Evolutionary conservation across 257 asterid species (phyloP).

Genomic region (Solanum chmielewskii): DNA sequence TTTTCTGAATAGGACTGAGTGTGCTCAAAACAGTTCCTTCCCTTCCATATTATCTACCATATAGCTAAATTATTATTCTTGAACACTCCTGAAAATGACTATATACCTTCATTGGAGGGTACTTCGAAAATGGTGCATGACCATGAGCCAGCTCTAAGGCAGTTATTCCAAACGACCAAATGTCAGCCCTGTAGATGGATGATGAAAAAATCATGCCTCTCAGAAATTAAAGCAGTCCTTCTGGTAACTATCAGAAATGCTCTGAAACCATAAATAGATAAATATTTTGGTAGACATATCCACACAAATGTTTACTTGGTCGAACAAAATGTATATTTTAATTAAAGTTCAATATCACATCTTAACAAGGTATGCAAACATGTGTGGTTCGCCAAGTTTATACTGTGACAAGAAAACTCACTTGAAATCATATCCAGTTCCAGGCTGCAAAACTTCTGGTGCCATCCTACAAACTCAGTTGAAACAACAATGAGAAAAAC

Average conservation of each 20-base stretch:
- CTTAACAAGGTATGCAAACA: neutral
- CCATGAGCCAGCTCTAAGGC: conserved; percentile 99
- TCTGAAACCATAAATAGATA: neutral
- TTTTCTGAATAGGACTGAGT: neutral
- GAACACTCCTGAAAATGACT: neutral
- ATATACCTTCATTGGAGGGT: conserved; percentile 97
- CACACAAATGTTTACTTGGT: neutral
- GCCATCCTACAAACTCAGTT: conserved; percentile 71
- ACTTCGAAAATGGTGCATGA: conserved; percentile 98
- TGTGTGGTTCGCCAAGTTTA: neutral
- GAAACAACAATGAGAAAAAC: conserved; percentile 3
- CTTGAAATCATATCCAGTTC: conserved; percentile 98
- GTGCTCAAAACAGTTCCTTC: neutral
- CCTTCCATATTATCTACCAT: neutral
- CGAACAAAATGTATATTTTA: neutral
- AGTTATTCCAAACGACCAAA: conserved; percentile 98
- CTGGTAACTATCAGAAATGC: neutral
- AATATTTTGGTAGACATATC: neutral
- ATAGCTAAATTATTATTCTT: neutral
- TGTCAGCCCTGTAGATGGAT: conserved; percentile 71
- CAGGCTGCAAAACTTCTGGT: conserved; percentile 98
- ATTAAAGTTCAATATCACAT: neutral
- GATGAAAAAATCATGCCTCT: neutral
- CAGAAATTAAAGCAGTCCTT: neutral
- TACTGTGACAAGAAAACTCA: conserved; percentile 24